A percentile compares a stretch with the other conserved stretches of the same genome.
Evolutionary conservation across 129 eudicot genomes (phyloP).

Genomic region (Saussurea involucrata): DNA sequence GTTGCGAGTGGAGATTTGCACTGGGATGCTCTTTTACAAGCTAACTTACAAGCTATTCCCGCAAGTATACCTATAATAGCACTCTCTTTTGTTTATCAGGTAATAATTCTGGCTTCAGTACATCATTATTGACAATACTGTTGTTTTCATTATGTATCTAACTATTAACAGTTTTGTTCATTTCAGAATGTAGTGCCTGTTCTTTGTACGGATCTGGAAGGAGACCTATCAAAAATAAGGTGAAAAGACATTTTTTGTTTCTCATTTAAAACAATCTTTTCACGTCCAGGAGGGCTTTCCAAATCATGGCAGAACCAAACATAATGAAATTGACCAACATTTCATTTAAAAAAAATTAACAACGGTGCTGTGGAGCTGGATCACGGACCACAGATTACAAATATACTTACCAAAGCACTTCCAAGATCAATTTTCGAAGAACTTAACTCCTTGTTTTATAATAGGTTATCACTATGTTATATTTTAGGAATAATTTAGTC

Average conservation of each 20-base stretch:
- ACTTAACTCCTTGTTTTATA: background rate
- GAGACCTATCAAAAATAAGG: constrained; percentile 82
- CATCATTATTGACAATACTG: background rate
- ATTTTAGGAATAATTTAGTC: background rate
- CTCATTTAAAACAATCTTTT: background rate
- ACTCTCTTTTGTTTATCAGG: constrained; percentile 96
- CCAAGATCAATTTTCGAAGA: background rate
- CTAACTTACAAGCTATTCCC: constrained; percentile 85
- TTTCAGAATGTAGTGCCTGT: constrained; percentile 95
- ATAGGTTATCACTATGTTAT: no score
- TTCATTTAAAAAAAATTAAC: background rate
- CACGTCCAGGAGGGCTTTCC: background rate
- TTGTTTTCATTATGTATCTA: constrained; percentile 15
- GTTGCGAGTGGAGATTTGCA: constrained; percentile 90
- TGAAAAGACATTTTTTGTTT: constrained; percentile 16
- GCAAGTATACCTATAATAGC: constrained; percentile 84
- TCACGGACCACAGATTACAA: background rate
- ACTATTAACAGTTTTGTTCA: background rate
- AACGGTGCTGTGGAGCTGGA: background rate
- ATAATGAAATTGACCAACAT: background rate
- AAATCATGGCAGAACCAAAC: background rate
- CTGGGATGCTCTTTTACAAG: constrained; percentile 86
- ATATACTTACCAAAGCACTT: background rate
- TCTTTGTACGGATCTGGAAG: constrained; percentile 91
- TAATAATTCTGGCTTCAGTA: constrained; percentile 16